phyloP scores from a whole-genome alignment of 2,329 filamentous ascomycete genomes.

The Fusarium pininemorale region DNA sequence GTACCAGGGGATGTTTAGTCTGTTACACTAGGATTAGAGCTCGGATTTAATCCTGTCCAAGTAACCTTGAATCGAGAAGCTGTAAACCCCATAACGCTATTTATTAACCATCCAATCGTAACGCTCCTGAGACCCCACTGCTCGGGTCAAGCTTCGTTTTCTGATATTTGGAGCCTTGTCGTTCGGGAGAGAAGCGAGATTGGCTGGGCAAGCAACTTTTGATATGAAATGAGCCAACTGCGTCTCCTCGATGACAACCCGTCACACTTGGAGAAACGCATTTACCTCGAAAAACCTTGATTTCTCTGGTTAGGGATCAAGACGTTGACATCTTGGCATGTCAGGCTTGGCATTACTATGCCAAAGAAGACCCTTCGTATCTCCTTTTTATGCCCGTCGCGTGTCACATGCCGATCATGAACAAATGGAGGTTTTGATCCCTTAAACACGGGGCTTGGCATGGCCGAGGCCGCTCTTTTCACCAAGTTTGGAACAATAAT shows the following conservation, averaged over 20 bases:
- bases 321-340: background rate
- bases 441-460: constrained; percentile 17
- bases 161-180: background rate
- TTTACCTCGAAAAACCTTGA: background rate
- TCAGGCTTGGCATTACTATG: constrained; percentile 5
- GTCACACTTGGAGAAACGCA: background rate
- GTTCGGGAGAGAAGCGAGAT: constrained; percentile 4
- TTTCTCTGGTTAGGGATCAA: background rate
- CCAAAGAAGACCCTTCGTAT: background rate
- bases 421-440: background rate
- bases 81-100: constrained; percentile 20
- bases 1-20: background rate
- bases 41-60: constrained; percentile 18
- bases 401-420: constrained; percentile 25
- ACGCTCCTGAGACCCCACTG: background rate
- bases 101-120: background rate
- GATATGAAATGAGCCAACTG: constrained; percentile 26
- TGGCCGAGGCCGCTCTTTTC: constrained; percentile 5
- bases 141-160: constrained; percentile 6
- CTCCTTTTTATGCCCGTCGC: constrained; percentile 11
- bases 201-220: background rate
- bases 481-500: background rate
- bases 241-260: constrained; percentile 26
- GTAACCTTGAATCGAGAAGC: constrained; percentile 10
- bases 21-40: constrained; percentile 1